Evolutionary conservation across 495 filamentous ascomycete genomes (phyloP).

Genomic region (Aspergillus bertholletiae): DNA sequence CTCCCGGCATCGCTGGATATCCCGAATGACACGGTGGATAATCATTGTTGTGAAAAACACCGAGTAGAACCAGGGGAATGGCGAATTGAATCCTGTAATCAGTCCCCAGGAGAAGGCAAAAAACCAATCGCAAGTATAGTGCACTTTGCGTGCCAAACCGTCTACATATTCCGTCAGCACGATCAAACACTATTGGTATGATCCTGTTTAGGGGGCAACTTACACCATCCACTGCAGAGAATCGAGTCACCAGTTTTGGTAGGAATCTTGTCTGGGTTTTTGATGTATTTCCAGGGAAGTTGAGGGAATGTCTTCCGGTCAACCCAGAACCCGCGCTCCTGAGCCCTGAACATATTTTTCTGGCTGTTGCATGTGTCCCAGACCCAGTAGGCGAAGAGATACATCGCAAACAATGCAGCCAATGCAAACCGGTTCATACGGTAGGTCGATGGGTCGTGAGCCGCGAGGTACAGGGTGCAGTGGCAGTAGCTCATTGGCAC

Average conservation of each 20-base stretch:
- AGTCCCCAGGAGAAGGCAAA: slow-evolving; percentile 69
- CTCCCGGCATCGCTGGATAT: slow-evolving; percentile 72
- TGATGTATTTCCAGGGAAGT: slow-evolving; percentile 72
- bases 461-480: slow-evolving; percentile 87
- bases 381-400: slow-evolving; percentile 84
- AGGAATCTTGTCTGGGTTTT: slow-evolving; percentile 74
- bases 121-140: slow-evolving; percentile 85
- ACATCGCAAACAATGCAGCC: slow-evolving; percentile 56
- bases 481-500: slow-evolving; percentile 96
- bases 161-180: slow-evolving; percentile 27
- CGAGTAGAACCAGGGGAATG: slow-evolving; percentile 90
- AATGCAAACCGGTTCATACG: slow-evolving; percentile 64
- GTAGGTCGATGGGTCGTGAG: slow-evolving; percentile 75
- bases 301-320: slow-evolving; percentile 83
- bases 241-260: slow-evolving; percentile 73
- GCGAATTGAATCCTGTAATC: slow-evolving; percentile 56
- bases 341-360: slow-evolving; percentile 87
- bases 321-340: slow-evolving; percentile 67
- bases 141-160: slow-evolving; percentile 80
- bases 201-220: slow-evolving; percentile 9
- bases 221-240: slow-evolving; percentile 86
- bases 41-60: slow-evolving; percentile 90
- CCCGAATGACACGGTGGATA: slow-evolving; percentile 73
- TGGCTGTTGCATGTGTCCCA: slow-evolving; percentile 90
- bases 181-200: not conserved